Evolutionary conservation across 257 asterid species (phyloP).

Genomic region (Marsdenia floribunda): DNA sequence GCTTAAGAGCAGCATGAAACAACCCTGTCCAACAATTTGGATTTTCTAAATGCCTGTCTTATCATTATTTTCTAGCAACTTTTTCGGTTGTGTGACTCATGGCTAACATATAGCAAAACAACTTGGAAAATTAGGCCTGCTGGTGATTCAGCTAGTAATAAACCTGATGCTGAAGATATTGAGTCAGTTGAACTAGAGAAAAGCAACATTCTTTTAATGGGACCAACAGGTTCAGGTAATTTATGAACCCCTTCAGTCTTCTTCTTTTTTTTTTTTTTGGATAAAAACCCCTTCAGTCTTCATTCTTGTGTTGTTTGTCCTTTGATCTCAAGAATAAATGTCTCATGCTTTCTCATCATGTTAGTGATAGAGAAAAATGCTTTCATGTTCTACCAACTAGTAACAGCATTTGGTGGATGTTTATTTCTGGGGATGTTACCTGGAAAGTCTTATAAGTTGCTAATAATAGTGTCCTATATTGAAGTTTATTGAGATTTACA

Average conservation of each 20-base stretch:
- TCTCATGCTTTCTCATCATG: neutral
- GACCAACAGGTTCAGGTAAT: constrained; percentile 99
- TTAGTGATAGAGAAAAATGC: neutral
- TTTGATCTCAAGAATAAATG: neutral
- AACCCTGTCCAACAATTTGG: neutral
- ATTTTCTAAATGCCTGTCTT: neutral
- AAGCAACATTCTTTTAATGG: constrained; percentile 97
- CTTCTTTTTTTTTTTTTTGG: no score
- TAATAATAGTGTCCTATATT: neutral
- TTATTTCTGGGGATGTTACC: neutral
- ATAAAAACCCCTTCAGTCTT: neutral
- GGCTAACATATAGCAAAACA: constrained; percentile 18
- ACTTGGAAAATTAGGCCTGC: constrained; percentile 70
- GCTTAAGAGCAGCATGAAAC: neutral
- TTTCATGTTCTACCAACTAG: neutral
- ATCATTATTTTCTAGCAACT: neutral
- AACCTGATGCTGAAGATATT: constrained; percentile 45
- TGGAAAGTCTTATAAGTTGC: neutral
- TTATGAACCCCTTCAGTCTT: constrained; percentile 10
- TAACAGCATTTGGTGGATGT: neutral
- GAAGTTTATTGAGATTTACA: neutral
- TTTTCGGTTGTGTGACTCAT: neutral
- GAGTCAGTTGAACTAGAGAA: constrained; percentile 92
- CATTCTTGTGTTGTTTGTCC: neutral
- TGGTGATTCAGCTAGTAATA: constrained; percentile 49